These are phyloP conservation scores for Arabis hirsuta DNA, from an alignment of 345 rosid genomes.

Conservation along the genomic window DNA sequence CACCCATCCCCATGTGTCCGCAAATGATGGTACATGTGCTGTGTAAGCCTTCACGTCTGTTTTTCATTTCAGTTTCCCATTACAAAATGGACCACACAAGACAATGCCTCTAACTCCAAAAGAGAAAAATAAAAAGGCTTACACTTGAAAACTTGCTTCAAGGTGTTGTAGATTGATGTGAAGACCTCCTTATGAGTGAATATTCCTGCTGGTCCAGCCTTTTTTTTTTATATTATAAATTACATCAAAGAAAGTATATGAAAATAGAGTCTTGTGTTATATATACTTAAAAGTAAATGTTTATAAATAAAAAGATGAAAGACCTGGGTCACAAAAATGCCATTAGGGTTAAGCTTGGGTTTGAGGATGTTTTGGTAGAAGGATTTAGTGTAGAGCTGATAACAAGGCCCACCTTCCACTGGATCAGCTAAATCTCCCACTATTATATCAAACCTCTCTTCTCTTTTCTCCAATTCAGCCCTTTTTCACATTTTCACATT, in stretches of 20 bases:
- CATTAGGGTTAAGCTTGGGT: constrained; percentile 75
- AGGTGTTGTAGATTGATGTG: constrained; percentile 86
- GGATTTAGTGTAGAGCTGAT: constrained; percentile 93
- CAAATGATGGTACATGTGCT: constrained; percentile 96
- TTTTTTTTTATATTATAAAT: not conserved
- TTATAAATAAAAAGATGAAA: not conserved
- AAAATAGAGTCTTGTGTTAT: not conserved
- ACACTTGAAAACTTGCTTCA: constrained; percentile 92
- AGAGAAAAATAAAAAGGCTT: constrained; percentile 32
- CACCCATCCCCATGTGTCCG: constrained; percentile 99
- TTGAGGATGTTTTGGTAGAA: constrained; percentile 79
- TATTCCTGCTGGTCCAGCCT: constrained; percentile 99
- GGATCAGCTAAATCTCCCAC: constrained; percentile 98
- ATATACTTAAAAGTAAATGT: too few species aligned
- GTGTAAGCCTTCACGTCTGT: constrained; percentile 90
- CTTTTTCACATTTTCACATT: constrained; percentile 41
- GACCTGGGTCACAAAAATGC: constrained; percentile 96
- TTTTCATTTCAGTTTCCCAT: not conserved
- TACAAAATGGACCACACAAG: not conserved
- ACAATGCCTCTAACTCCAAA: not conserved
- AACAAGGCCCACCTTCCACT: constrained; percentile 97
- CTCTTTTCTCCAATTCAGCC: constrained; percentile 78
- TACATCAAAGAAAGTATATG: not conserved
- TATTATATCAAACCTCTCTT: constrained; percentile 79
- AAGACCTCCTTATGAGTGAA: constrained; percentile 95